These are phyloP conservation scores for Tanozyma kutaoensis DNA, from an alignment of 805 yeast species.

Conservation along the genomic window DNA sequence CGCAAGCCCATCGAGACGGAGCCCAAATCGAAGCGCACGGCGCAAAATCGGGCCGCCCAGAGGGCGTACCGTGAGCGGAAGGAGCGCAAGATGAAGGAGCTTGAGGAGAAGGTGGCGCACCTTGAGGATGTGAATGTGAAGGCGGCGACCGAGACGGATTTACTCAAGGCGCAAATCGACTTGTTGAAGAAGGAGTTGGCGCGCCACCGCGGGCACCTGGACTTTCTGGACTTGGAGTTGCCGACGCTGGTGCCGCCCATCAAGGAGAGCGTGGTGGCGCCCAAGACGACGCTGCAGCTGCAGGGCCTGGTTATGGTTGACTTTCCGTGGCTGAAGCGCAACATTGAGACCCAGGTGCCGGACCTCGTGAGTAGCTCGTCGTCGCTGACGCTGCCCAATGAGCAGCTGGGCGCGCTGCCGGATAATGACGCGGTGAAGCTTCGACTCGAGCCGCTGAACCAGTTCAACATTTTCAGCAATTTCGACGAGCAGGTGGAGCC, in stretches of 20 bases:
- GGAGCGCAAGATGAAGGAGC: constrained; percentile 72
- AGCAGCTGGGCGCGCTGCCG: constrained; percentile 19
- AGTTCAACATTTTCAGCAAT: constrained; percentile 7
- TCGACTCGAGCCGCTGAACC: no score
- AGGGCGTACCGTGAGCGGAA: constrained; percentile 92
- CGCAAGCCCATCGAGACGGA: constrained; percentile 70
- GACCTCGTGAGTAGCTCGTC: constrained; percentile 18
- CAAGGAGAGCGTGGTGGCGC: neutral
- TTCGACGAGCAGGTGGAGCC: constrained; percentile 61
- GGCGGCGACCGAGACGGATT: constrained; percentile 59
- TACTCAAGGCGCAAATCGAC: constrained; percentile 64
- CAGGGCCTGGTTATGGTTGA: constrained; percentile 21
- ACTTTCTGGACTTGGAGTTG: constrained; percentile 15
- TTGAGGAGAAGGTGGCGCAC: constrained; percentile 62
- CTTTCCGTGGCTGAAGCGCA: constrained; percentile 31
- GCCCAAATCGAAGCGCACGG: constrained; percentile 82
- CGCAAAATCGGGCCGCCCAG: constrained; percentile 98
- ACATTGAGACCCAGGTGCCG: constrained; percentile 7
- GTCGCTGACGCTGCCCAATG: constrained; percentile 23
- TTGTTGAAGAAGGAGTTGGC: constrained; percentile 60
- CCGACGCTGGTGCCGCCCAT: constrained; percentile 13
- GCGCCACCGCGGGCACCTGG: constrained; percentile 33
- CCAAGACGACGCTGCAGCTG: constrained; percentile 1
- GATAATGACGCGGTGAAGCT: no score
- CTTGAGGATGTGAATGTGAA: constrained; percentile 63